Base-by-base conservation (phyloP, 2,329 filamentous ascomycete genomes). In the Cordyceps militaris region DNA sequence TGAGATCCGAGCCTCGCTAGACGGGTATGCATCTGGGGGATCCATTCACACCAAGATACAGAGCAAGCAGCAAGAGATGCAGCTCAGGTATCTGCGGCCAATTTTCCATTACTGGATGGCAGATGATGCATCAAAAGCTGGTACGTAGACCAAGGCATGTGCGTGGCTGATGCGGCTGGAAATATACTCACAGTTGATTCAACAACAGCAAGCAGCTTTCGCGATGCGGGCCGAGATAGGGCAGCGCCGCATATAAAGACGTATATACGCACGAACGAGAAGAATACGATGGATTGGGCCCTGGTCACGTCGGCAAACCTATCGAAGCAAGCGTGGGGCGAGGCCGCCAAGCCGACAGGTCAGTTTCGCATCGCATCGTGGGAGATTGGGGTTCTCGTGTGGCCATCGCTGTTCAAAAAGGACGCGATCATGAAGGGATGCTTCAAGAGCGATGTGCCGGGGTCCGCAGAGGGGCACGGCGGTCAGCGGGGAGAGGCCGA, bases 161-260 rank as follows among this genome's bases (percentile, higher is more conserved):
- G 13, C 3, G n/a, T 53, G 21, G 2, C 11, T 7, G n/a, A 36
- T 34, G 4, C n/a, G 23, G 16, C 30, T 26, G 21, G 36, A 7
- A 3, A n/a, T 3, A 1, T 44, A 16, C 51, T 54, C 10, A 46
- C 19, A 21, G 13, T 26, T 4, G 19, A 5, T 13, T 19, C 9
- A 26, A 26, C 28, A 46, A 46, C 40, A 50, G 54, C 44, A 32
- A 13, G 13, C 23, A 10, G 23, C 23, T 50, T 50, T 43, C 61
- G n/a, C 16, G 77, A 87, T 60, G 81, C 82, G 9, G 84, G 86
- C 1, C 77, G 88, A 56, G 76, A 82, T 49, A 78, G 83, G 30
- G 91, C 90, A 19, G 89, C 90, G 1, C 91, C 91, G 0, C 91
- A 96, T 64, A 88, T 96, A 68, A 96, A 96, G 70, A 96, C 91